Conservation (phyloP, 768 basidiomycete species). For the Serendipita sp. region DNA sequence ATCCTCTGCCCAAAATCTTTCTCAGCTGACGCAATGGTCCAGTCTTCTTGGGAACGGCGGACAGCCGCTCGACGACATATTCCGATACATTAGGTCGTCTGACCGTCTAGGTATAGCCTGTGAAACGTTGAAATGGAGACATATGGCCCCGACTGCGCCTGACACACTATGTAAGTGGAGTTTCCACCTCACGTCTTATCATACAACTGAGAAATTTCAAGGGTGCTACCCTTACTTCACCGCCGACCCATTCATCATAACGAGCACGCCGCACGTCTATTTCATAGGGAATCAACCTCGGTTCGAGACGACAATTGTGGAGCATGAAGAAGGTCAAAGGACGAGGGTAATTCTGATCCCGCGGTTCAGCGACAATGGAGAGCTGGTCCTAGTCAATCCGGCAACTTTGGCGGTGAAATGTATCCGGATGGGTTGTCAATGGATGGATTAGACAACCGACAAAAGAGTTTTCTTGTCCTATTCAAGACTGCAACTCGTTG, state of each 20-base stretch:
- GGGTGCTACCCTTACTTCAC: constrained; percentile 90
- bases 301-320: constrained; percentile 60
- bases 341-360: constrained; percentile 55
- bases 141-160: constrained; percentile 96
- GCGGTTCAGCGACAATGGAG: constrained; percentile 60
- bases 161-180: constrained; percentile 61
- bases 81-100: constrained; percentile 67
- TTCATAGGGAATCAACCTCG: constrained; percentile 79
- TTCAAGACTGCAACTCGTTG: not conserved
- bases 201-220: constrained; percentile 10
- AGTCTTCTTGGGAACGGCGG: constrained; percentile 77
- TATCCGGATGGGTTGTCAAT: constrained; percentile 9
- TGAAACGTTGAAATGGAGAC: constrained; percentile 78
- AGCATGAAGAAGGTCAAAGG: constrained; percentile 19
- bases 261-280: constrained; percentile 78
- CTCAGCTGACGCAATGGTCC: constrained; percentile 10
- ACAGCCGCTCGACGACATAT: constrained; percentile 88
- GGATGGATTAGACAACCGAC: not conserved
- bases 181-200: not conserved
- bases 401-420: constrained; percentile 49
- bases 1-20: not conserved
- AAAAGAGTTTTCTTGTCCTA: not conserved
- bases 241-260: constrained; percentile 76
- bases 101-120: constrained; percentile 61
- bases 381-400: constrained; percentile 64